Evolutionary conservation across 2,329 filamentous ascomycete species (phyloP).

Genomic region (Xylariaceae sp.): DNA sequence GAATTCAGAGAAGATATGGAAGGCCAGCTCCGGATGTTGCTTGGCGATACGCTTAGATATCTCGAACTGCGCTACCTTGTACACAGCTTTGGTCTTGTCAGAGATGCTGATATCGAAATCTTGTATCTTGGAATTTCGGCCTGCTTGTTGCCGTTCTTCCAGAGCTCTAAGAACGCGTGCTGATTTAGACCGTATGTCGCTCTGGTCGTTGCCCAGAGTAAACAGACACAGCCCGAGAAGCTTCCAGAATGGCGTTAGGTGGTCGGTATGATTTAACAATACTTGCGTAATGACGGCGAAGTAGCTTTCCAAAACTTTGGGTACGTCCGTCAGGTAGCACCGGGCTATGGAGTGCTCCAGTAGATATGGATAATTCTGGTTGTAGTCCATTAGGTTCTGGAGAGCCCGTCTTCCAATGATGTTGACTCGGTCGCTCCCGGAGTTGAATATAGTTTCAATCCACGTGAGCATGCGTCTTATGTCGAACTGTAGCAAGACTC

Average conservation of each 20-base stretch:
- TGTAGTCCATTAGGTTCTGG: conserved; percentile 83
- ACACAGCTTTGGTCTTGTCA: conserved; percentile 96
- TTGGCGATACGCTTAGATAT: conserved; percentile 85
- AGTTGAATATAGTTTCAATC: conserved; percentile 92
- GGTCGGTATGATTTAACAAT: conserved; percentile 73
- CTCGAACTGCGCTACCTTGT: conserved; percentile 95
- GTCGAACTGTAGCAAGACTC: conserved; percentile 83
- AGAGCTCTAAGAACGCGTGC: conserved; percentile 71
- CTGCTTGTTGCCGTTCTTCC: conserved; percentile 69
- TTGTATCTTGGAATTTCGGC: conserved; percentile 78
- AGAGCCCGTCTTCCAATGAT: conserved; percentile 81
- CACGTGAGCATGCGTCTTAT: conserved; percentile 86
- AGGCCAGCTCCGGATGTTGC: conserved; percentile 82
- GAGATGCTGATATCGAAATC: conserved; percentile 98
- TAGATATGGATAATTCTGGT: conserved; percentile 77
- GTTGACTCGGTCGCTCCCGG: conserved; percentile 85
- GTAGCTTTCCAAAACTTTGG: conserved; percentile 88
- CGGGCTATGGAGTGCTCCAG: conserved; percentile 84
- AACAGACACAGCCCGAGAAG: conserved; percentile 82
- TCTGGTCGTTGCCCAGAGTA: conserved; percentile 86
- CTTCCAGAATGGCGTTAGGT: conserved; percentile 83
- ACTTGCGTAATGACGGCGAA: conserved; percentile 89
- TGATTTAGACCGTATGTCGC: conserved; percentile 81
- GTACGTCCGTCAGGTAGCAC: conserved; percentile 75
- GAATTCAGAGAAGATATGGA: conserved; percentile 93